A percentile compares a stretch with the other conserved stretches of the same genome.
These are phyloP conservation scores for Voacanga thouarsii DNA, from an alignment of 257 asterid genomes.

Conservation along the genomic window DNA sequence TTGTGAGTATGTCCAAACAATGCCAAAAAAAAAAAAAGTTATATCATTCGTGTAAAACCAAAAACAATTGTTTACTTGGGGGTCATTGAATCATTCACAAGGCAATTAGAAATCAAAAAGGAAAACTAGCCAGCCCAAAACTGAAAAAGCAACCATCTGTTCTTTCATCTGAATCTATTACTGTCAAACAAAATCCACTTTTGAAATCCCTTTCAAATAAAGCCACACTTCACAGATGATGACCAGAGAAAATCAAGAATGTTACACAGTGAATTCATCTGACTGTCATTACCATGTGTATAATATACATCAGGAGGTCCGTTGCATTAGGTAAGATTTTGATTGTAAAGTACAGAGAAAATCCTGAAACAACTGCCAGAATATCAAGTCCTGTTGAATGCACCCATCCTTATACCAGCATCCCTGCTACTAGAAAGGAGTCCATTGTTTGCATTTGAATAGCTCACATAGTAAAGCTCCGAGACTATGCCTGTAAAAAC, in stretches of 20 bases:
- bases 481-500: conserved; percentile 69
- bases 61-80: background rate
- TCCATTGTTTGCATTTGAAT: conserved; percentile 51
- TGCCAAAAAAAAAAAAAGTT: background rate
- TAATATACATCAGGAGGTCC: background rate
- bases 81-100: background rate
- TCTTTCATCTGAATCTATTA: background rate
- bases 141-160: background rate
- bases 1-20: background rate
- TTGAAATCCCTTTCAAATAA: background rate
- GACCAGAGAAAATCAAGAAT: conserved; percentile 1
- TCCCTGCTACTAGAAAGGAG: conserved; percentile 38
- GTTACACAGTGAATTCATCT: background rate
- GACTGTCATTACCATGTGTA: background rate
- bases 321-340: background rate
- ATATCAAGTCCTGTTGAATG: conserved; percentile 20
- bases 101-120: background rate
- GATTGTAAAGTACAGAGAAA: background rate
- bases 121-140: background rate
- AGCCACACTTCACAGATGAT: background rate
- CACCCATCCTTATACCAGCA: conserved; percentile 72
- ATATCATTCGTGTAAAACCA: background rate
- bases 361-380: background rate
- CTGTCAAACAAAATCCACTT: background rate
- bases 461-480: conserved; percentile 59